phyloP scores from a whole-genome alignment of 2,329 filamentous ascomycete species.

The Colletotrichum cuscutae region DNA sequence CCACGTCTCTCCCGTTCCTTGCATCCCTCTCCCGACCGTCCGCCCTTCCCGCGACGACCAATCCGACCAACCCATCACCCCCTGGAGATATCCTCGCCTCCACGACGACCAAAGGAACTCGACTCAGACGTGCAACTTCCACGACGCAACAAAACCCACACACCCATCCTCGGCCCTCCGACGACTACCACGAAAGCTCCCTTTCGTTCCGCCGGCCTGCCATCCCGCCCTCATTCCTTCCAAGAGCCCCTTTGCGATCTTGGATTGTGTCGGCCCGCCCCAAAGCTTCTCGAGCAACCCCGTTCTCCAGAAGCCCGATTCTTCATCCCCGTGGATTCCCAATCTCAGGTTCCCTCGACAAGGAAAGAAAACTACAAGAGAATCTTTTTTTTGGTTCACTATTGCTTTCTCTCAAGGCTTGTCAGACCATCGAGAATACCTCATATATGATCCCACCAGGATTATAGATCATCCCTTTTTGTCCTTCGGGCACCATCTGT shows the following conservation, averaged over 20 bases:
- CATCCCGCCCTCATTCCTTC: slow-evolving; percentile 32
- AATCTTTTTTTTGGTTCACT: background rate
- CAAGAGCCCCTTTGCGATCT: slow-evolving; percentile 15
- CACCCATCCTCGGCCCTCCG: slow-evolving; percentile 40
- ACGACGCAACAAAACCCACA: slow-evolving; percentile 26
- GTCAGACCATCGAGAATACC: background rate
- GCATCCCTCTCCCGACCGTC: slow-evolving; percentile 30
- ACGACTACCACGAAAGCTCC: slow-evolving; percentile 44
- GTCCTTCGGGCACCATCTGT: slow-evolving; percentile 23
- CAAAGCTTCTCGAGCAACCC: slow-evolving; percentile 10
- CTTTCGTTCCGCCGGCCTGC: slow-evolving; percentile 44
- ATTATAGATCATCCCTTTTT: slow-evolving; percentile 27
- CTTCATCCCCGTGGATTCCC: slow-evolving; percentile 8
- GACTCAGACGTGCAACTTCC: slow-evolving; percentile 41
- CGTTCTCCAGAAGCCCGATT: slow-evolving; percentile 2
- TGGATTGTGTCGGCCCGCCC: slow-evolving; percentile 38
- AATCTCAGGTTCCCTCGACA: background rate
- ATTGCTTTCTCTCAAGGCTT: background rate
- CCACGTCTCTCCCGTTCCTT: slow-evolving; percentile 25
- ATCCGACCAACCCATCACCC: slow-evolving; percentile 1
- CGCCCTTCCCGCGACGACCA: slow-evolving; percentile 13
- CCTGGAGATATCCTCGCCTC: slow-evolving; percentile 54
- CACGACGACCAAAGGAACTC: slow-evolving; percentile 53
- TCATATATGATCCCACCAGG: slow-evolving; percentile 33
- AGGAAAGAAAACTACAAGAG: background rate